Evolutionary conservation across 495 filamentous ascomycete species (phyloP), one percentile per base, ranked within the genome.

Genomic region (Penicillium verhagenii): DNA sequence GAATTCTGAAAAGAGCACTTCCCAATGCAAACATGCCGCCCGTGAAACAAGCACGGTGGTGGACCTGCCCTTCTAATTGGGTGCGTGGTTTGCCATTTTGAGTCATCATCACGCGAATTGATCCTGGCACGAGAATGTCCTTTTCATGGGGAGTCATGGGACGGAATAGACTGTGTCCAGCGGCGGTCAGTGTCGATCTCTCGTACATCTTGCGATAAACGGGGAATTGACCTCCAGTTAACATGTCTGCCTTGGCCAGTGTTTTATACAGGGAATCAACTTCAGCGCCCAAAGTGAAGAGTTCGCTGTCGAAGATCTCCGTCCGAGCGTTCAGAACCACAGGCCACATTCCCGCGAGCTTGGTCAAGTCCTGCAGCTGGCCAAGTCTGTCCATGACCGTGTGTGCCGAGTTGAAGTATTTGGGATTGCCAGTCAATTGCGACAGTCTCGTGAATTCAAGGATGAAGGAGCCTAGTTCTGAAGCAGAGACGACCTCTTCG

Each of bases 371-470:
- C 69, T 96, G 91, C 57, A 79, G 82, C 29, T 82, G 81, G 38
- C 90, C 84, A 14, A 97, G 78, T 8, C 80, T 82, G 58, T 94
- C 71, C 19, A 88, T 90, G 61, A 97, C 88, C 24, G 90, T 82
- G 47, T 90, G 86, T 33, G 95, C 77, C 2, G 93, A 92, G 70
- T 97, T 92, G 57, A 90, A 96, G 68, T 93, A 97, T 59, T 83
- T 89, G 6, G 82, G 68, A 47, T 96, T 80, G 21, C 85, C 80
- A 0, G 92, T 96, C 26, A 96, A 74, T 69, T 96, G 92, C 1
- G 92, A 86, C 14, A 97, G 80, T 5, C 92, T 81, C 2, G 90
- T 96, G 64, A 96, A 96, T 67, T 97, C 92, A 67, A 97, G 78
- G 26, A 83, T 81, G 33, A 94, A 75, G 6, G 89, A 90, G 1